These are phyloP conservation scores for Stagonosporopsis vannaccii DNA, from an alignment of 2,329 filamentous ascomycete genomes.

Conservation along the genomic window DNA sequence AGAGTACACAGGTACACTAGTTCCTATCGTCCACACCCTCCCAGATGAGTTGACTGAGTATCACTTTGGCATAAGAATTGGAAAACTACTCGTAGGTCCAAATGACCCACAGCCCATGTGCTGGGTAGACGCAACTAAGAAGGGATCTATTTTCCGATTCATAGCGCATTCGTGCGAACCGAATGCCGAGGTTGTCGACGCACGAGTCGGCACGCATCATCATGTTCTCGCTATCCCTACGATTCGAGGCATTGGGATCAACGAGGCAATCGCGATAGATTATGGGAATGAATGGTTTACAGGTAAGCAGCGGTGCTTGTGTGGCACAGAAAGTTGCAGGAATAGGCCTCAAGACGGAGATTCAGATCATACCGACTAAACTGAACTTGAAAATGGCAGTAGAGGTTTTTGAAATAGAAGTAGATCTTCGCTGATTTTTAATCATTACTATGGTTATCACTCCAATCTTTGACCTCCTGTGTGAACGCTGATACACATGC, in stretches of 20 bases:
- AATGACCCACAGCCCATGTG: not conserved
- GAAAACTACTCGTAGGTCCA: not conserved
- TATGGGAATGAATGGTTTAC: not conserved
- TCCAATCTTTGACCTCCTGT: not conserved
- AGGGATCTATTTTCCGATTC: slow-evolving; percentile 4
- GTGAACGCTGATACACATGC: not conserved
- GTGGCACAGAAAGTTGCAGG: not conserved
- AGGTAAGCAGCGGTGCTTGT: not conserved
- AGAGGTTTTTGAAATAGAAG: too few species aligned
- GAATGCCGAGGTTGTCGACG: not conserved
- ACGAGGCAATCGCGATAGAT: not conserved
- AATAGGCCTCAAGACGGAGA: not conserved
- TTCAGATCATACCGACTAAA: not conserved
- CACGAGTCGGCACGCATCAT: not conserved
- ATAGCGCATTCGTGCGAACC: slow-evolving; percentile 7
- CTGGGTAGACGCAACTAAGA: not conserved
- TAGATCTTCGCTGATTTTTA: not conserved
- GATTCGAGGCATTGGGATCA: not conserved
- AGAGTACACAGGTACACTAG: not conserved
- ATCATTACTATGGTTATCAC: not conserved
- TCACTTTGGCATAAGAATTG: not conserved
- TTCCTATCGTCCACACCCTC: not conserved
- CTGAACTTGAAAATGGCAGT: not conserved
- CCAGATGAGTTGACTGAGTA: not conserved
- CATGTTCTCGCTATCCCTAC: not conserved